phyloP scores from a whole-genome alignment of 164 flowering plant genomes.

The Platanus orientalis region DNA sequence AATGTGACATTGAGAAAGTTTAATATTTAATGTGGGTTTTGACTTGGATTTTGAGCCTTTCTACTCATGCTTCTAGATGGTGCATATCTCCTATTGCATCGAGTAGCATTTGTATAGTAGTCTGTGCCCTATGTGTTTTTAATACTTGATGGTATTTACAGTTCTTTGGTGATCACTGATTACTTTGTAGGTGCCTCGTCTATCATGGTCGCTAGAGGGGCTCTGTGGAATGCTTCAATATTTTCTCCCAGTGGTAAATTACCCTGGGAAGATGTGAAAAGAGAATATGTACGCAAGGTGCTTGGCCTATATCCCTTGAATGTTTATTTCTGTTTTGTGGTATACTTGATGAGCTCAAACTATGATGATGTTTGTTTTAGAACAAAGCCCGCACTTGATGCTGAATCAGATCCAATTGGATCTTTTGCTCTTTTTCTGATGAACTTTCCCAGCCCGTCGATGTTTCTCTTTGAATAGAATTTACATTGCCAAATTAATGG shows the following conservation, averaged over 20 bases:
- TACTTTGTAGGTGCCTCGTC: constrained; percentile 66
- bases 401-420: not conserved
- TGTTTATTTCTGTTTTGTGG: not conserved
- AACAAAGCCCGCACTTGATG: not conserved
- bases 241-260: constrained; percentile 62
- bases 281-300: constrained; percentile 81
- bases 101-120: not conserved
- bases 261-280: constrained; percentile 77
- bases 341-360: not conserved
- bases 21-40: too few species aligned
- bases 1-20: too few species aligned
- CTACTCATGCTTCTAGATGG: not conserved
- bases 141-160: not conserved
- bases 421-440: too few species aligned
- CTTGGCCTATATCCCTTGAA: not conserved
- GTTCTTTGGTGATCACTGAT: not conserved
- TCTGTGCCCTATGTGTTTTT: not conserved
- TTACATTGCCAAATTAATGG: too few species aligned
- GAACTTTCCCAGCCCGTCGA: not conserved
- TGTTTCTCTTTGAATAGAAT: too few species aligned
- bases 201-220: constrained; percentile 95
- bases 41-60: not conserved
- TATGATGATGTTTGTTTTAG: not conserved
- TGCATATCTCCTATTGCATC: not conserved
- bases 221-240: constrained; percentile 92